phyloP scores from a whole-genome alignment of 1,284 basidiomycete species.

The Malassezia obtusa region DNA sequence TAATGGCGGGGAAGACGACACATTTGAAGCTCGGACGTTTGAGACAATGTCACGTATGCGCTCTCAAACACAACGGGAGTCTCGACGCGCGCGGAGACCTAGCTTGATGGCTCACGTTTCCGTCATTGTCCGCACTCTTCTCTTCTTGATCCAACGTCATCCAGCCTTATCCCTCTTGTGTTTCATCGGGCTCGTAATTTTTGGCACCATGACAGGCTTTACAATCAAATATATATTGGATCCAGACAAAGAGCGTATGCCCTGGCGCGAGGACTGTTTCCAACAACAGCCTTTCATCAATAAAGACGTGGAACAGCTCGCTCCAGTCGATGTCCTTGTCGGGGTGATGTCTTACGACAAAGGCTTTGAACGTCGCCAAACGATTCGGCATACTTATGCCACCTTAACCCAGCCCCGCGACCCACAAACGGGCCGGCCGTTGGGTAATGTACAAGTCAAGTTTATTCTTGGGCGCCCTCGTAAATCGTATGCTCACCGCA shows the following conservation, averaged over 20 bases:
- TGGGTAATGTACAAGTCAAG: constrained; percentile 68
- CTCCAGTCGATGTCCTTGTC: constrained; percentile 77
- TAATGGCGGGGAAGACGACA: not conserved
- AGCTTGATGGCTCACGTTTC: too few species aligned
- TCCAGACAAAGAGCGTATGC: constrained; percentile 84
- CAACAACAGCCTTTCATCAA: constrained; percentile 51
- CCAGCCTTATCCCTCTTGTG: not conserved
- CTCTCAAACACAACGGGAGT: not conserved
- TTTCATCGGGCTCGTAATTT: not conserved
- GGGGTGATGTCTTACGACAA: constrained; percentile 81
- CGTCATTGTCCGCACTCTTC: too few species aligned
- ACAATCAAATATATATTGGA: constrained; percentile 51
- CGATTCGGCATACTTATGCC: constrained; percentile 82
- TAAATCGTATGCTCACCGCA: constrained; percentile 65
- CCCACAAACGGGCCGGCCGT: constrained; percentile 40
- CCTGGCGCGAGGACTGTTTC: constrained; percentile 86
- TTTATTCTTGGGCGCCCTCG: constrained; percentile 83
- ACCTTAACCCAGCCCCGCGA: constrained; percentile 54
- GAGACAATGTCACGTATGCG: not conserved
- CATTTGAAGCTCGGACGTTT: not conserved
- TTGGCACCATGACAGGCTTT: not conserved
- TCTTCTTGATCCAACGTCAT: too few species aligned
- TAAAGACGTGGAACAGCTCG: constrained; percentile 56
- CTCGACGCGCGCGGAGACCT: too few species aligned
- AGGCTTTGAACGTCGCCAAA: constrained; percentile 68